Evolutionary conservation across 1,284 basidiomycete species (phyloP).

Genomic region (Fistulinella cinereoalba): DNA sequence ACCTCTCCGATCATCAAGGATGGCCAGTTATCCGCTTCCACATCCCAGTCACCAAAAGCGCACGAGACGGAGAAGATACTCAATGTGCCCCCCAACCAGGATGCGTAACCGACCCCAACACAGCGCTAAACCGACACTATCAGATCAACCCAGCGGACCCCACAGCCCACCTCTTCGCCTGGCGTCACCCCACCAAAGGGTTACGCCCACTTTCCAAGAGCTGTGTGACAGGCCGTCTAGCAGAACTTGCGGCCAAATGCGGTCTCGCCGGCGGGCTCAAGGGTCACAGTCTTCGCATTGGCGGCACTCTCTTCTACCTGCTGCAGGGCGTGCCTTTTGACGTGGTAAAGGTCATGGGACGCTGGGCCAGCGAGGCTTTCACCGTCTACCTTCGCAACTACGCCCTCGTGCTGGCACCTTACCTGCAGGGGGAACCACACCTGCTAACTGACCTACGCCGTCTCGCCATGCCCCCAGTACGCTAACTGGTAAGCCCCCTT

Average conservation of each 20-base stretch:
- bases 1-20: neutral
- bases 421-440: too few species aligned
- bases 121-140: neutral
- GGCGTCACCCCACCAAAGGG: neutral
- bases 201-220: neutral
- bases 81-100: neutral
- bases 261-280: neutral
- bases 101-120: neutral
- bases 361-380: neutral
- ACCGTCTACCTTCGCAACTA: neutral
- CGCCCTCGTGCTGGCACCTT: neutral
- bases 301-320: constrained; percentile 6
- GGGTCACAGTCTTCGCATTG: constrained; percentile 10
- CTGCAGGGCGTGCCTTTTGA: neutral
- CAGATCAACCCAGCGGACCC: neutral
- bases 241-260: neutral
- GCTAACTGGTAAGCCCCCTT: too few species aligned
- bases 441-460: too few species aligned
- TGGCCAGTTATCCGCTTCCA: neutral
- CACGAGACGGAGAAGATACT: neutral
- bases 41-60: neutral
- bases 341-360: neutral
- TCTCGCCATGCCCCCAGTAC: too few species aligned
- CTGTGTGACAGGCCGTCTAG: neutral
- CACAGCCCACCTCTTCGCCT: neutral